A percentile compares a stretch with the other conserved stretches of the same genome.
Evolutionary conservation across 2,329 filamentous ascomycete species (phyloP).

Genomic region (Exserohilum rostratum): DNA sequence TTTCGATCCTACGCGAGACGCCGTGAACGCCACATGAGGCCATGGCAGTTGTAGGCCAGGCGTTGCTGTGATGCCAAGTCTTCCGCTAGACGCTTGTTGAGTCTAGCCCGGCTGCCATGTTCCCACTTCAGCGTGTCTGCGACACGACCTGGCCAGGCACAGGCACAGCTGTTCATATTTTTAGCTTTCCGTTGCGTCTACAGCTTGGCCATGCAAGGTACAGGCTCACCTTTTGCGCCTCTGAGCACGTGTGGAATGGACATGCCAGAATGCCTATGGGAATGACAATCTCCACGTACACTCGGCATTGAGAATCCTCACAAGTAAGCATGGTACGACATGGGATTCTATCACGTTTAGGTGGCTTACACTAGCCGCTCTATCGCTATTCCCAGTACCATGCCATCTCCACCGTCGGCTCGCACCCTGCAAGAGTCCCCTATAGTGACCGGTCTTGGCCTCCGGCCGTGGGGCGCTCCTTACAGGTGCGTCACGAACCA

Average conservation of each 20-base stretch:
- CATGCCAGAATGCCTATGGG: not conserved
- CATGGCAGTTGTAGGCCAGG: not conserved
- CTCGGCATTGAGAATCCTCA: not conserved
- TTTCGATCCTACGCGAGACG: slow-evolving; percentile 7
- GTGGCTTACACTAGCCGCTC: slow-evolving; percentile 1
- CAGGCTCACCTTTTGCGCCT: not conserved
- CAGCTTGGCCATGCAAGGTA: slow-evolving; percentile 15
- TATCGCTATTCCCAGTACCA: not conserved
- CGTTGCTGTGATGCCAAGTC: slow-evolving; percentile 4
- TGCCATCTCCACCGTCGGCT: slow-evolving; percentile 19
- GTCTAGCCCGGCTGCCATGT: slow-evolving; percentile 18
- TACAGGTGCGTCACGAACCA: slow-evolving; percentile 26
- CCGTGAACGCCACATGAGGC: slow-evolving; percentile 2
- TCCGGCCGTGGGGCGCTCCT: slow-evolving; percentile 25
- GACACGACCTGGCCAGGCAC: slow-evolving; percentile 17
- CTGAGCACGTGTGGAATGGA: not conserved
- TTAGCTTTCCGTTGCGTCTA: slow-evolving; percentile 18
- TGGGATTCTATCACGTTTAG: not conserved
- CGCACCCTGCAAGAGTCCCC: slow-evolving; percentile 22
- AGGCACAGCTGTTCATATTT: slow-evolving; percentile 20
- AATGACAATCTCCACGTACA: not conserved
- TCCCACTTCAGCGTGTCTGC: slow-evolving; percentile 14
- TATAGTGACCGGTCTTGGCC: slow-evolving; percentile 27
- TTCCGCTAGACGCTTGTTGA: slow-evolving; percentile 1
- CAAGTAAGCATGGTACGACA: not conserved